Percentiles rank a stretch among this genome's conserved stretches.
These are phyloP conservation scores for Microdochium nivale DNA, from an alignment of 2,329 filamentous ascomycete species.

Conservation along the genomic window DNA sequence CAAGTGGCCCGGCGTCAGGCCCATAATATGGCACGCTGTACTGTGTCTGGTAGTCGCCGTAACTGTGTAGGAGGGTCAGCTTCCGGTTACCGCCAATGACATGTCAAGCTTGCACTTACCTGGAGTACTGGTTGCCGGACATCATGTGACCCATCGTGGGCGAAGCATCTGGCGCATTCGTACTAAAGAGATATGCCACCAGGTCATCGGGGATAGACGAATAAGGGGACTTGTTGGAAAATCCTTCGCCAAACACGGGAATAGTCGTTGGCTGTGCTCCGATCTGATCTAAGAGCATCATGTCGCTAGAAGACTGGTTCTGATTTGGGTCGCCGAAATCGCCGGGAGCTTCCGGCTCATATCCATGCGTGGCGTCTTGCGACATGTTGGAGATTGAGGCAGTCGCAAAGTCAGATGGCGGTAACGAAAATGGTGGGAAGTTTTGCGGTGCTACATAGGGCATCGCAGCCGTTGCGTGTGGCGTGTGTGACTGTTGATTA, in stretches of 20 bases:
- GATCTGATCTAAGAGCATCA: slow-evolving; percentile 56
- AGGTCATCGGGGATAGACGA: slow-evolving; percentile 79
- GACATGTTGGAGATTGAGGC: slow-evolving; percentile 25
- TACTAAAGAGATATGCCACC: slow-evolving; percentile 76
- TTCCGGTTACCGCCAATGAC: slow-evolving; percentile 4
- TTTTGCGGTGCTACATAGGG: slow-evolving; percentile 52
- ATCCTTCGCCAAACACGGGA: slow-evolving; percentile 80
- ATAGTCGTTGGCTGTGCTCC: slow-evolving; percentile 54
- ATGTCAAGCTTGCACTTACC: slow-evolving; percentile 28
- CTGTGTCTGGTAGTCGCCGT: slow-evolving; percentile 41
- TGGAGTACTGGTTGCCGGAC: slow-evolving; percentile 34
- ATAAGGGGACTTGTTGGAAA: slow-evolving; percentile 75
- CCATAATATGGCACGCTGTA: slow-evolving; percentile 41
- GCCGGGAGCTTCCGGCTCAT: slow-evolving; percentile 26
- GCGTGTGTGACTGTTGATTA: slow-evolving; percentile 34
- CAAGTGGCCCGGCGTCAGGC: slow-evolving; percentile 36
- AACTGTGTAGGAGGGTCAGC: slow-evolving; percentile 26
- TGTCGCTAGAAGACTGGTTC: slow-evolving; percentile 36
- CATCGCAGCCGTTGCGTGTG: slow-evolving; percentile 30
- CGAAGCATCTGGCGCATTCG: slow-evolving; percentile 43
- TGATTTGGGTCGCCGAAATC: slow-evolving; percentile 38
- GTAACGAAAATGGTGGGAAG: slow-evolving; percentile 54
- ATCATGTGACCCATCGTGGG: slow-evolving; percentile 44
- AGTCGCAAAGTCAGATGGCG: slow-evolving; percentile 48
- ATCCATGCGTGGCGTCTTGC: slow-evolving; percentile 27